phyloP scores from a whole-genome alignment of 805 yeast species.

The Suhomyces xylopsoci region DNA sequence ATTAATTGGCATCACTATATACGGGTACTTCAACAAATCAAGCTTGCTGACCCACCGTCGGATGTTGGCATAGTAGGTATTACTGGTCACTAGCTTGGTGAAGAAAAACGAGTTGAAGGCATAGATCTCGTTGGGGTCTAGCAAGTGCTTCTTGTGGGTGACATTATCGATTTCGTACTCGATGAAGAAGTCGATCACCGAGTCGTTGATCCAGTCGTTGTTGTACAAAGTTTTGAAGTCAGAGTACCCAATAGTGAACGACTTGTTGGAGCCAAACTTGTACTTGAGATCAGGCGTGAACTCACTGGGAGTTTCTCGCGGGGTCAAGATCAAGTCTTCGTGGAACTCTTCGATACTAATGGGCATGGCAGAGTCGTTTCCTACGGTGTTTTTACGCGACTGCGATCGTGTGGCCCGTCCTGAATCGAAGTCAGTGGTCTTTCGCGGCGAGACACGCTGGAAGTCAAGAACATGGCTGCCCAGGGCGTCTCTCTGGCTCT shows the following conservation, averaged over 20 bases:
- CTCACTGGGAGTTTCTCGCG: constrained; percentile 29
- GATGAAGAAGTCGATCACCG: constrained; percentile 80
- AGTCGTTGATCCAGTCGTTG: constrained; percentile 87
- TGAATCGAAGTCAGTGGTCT: not conserved
- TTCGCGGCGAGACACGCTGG: not conserved
- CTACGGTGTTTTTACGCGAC: not conserved
- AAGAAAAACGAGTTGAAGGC: constrained; percentile 84
- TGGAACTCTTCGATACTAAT: constrained; percentile 1
- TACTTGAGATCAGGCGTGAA: constrained; percentile 49
- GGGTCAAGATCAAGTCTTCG: constrained; percentile 1
- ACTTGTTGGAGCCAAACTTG: constrained; percentile 51
- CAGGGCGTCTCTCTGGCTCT: not conserved
- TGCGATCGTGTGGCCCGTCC: not conserved
- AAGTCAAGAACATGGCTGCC: not conserved
- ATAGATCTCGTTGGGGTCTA: constrained; percentile 42
- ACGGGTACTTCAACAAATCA: constrained; percentile 53
- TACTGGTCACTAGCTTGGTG: constrained; percentile 48
- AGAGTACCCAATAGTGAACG: constrained; percentile 55
- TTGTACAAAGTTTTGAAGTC: constrained; percentile 80
- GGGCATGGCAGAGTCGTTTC: not conserved
- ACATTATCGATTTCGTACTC: constrained; percentile 50
- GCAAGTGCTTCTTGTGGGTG: constrained; percentile 16
- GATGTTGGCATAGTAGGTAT: constrained; percentile 55
- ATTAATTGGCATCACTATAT: constrained; percentile 77
- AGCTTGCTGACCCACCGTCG: constrained; percentile 76